Base-by-base conservation (phyloP, 2,329 filamentous ascomycete species). In the Orbilia oligospora region DNA sequence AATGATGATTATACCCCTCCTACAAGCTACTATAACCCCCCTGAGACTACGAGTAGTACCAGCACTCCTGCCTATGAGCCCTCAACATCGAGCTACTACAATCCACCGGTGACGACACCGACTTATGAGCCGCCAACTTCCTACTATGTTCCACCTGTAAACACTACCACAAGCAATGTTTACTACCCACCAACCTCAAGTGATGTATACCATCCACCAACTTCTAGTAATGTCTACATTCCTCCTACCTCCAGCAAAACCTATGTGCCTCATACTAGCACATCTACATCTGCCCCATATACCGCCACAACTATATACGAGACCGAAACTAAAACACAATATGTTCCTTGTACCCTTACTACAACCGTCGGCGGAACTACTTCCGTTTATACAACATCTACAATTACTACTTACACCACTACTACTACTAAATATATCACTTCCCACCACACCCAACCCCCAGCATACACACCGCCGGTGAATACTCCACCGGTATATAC, bases 371-470 rank as follows among this genome's bases (percentile, higher is more conserved):
- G 67, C 38, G 82, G 81, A 24, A 83, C 76, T 16, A 72, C 68
- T 12, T 69, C 61, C 27, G 82, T 81, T 5, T 73, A 77, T 48
- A 76, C 81, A 22, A 69, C 80, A 22, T 83, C 81, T 1, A 73
- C 61, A 3, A 33, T 81, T 5, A 82, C 81, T 0, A 83, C 82
- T 6, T 81, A 81, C 16, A 83, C 80, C 14, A 77, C 82, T 3
- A 81, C 80, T 0, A 76, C 82, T 3, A 83, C 82, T 0, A 80
- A 72, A 55, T 82, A 81, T 65, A 65, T 85, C 65, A 84, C 84
- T 1, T 83, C 83, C 3, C 85, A 84, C 5, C 87, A 86, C 80
- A 86, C 84, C 20, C 49, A 70, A n/a, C 65, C 56, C 0, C 71
- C 65, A 38, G 38, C 56, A 20, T 76, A 76, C 27, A 70, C 14